Evolutionary conservation across 1,284 basidiomycete genomes (phyloP), one percentile per base, ranked within the genome.

Genomic region (Papiliotrema fonsecae): DNA sequence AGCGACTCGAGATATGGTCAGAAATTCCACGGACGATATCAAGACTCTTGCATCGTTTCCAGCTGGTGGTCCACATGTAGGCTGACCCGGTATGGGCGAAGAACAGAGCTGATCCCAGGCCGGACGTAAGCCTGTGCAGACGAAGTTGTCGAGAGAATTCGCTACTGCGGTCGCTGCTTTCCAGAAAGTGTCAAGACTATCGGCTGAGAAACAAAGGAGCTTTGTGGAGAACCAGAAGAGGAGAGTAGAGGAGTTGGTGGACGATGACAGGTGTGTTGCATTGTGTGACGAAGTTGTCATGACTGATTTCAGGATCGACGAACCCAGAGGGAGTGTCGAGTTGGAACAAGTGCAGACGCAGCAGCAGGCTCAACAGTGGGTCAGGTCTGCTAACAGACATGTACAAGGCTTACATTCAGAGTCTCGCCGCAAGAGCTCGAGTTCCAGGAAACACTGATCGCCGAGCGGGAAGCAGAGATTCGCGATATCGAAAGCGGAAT

Each of bases 401-500:
- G 52, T 56, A 4, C 57, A 25, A 22, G 18, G 38, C 22, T 45
- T 34, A 43, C 18, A 9, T 7, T 36, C 24, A 82, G 88, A 70
- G 76, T 93, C 43, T 85, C 88, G 0, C 85, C 88, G 0, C 86
- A 89, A 57, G 94, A 98, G 70, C 80, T 97, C 25, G 91, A 91
- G 31, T 94, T 94, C 70, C 96, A 98, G 69, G 94, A 99, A 64
- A 88, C 89, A 11, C 77, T 98, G 31, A 96, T 98, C 54, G 87
- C 88, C 50, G 94, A 97, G 70, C 87, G 96, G 18, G 94, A 99
- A 70, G 79, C 79, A 1, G 94, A 97, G 67, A 98, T 98, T 51
- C 82, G 87, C 38, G 93, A 97, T 67, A 99, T 99, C 54, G 96
- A 98, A 75, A 85, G 83, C 1, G 94, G 96, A 6, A 97, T 99